A percentile compares a stretch with the other conserved stretches of the same genome.
Conservation (phyloP, 208 protist genomes). For the Tritrichomonas foetus region DNA sequence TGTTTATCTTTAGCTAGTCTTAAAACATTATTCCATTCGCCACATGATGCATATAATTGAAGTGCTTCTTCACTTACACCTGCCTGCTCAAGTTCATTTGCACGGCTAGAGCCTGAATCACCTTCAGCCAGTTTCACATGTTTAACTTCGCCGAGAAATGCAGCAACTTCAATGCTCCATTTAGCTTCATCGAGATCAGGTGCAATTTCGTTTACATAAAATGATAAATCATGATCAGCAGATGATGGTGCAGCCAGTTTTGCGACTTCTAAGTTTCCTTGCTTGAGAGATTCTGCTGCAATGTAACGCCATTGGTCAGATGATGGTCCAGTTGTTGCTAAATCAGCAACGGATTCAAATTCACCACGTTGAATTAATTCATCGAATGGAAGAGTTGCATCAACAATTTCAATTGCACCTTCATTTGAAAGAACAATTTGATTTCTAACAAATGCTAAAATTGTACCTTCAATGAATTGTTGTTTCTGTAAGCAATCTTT, state of each 20-base stretch:
- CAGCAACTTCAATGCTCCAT: background rate
- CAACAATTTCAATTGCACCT: background rate
- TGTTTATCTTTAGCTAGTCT: background rate
- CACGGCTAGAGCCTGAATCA: background rate
- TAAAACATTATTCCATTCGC: slow-evolving; percentile 5
- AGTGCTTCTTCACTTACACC: slow-evolving; percentile 12
- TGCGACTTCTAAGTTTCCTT: background rate
- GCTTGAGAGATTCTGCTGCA: background rate
- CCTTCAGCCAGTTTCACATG: background rate
- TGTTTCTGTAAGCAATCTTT: background rate
- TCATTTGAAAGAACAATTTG: slow-evolving; percentile 12
- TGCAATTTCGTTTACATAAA: background rate
- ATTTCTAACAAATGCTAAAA: background rate
- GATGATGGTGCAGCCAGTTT: background rate
- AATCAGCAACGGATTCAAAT: background rate
- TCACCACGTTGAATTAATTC: background rate
- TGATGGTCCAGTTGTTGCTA: background rate
- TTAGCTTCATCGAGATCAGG: background rate
- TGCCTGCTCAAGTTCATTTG: slow-evolving; percentile 11
- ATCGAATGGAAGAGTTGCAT: background rate
- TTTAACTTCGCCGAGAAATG: background rate
- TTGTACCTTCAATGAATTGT: background rate
- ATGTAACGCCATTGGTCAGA: background rate
- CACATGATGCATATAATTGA: background rate
- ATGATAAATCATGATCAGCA: background rate